phyloP scores from a whole-genome alignment of 1,139 yeast species.

The Pichia sp. region DNA sequence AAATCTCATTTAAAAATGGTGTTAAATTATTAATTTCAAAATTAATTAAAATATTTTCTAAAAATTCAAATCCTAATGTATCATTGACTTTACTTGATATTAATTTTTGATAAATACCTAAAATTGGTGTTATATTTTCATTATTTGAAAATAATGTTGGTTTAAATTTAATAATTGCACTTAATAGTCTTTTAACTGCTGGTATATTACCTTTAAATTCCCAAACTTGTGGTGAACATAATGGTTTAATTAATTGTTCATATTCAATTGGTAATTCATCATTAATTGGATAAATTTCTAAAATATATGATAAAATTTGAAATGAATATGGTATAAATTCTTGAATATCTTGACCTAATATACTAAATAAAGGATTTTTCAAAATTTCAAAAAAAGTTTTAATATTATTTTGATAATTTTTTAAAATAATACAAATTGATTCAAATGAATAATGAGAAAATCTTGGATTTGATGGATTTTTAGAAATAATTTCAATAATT shows the following conservation, averaged over 20 bases:
- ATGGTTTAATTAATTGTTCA: constrained; percentile 65
- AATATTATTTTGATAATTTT: constrained; percentile 39
- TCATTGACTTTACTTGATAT: constrained; percentile 83
- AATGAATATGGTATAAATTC: constrained; percentile 92
- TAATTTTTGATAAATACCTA: constrained; percentile 95
- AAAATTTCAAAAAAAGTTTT: constrained; percentile 45
- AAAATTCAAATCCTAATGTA: constrained; percentile 72
- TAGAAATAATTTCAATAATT: constrained; percentile 65
- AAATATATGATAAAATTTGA: constrained; percentile 74
- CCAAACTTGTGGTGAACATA: constrained; percentile 87
- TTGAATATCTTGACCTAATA: constrained; percentile 79
- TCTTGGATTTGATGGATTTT: constrained; percentile 92
- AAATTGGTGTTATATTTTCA: constrained; percentile 59
- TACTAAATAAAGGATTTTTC: constrained; percentile 60
- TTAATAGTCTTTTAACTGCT: constrained; percentile 75
- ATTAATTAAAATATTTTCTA: constrained; percentile 60
- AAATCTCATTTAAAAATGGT: constrained; percentile 65
- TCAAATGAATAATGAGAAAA: constrained; percentile 91
- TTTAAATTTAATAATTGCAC: constrained; percentile 64
- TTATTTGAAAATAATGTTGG: constrained; percentile 41
- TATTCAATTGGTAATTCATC: constrained; percentile 57
- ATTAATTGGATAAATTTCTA: constrained; percentile 54
- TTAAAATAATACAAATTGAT: constrained; percentile 70
- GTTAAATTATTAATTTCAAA: constrained; percentile 47
- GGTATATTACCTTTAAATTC: constrained; percentile 91